These are phyloP conservation scores for Polygonum aviculare DNA, from an alignment of 148 eudicot species.

Conservation along the genomic window DNA sequence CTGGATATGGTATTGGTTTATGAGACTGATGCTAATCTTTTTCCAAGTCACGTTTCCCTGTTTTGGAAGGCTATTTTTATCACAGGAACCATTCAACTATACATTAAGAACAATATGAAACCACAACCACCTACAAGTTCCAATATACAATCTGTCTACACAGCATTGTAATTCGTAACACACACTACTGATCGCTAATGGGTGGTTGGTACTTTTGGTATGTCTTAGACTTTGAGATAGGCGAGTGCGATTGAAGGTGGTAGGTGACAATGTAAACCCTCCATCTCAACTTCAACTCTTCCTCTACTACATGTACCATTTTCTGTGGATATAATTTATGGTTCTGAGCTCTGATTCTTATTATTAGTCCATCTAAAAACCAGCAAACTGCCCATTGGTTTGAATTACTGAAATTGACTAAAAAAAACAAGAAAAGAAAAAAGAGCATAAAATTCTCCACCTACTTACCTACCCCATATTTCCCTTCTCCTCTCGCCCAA, in stretches of 20 bases:
- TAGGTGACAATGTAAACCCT: neutral
- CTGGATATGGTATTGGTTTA: too few relatives aligned
- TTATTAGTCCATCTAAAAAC: neutral
- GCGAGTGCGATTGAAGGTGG: neutral
- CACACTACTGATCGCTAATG: neutral
- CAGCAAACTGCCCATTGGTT: constrained; percentile 6
- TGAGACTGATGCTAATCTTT: too few relatives aligned
- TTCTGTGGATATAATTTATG: neutral
- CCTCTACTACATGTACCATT: neutral
- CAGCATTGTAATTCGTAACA: too few relatives aligned
- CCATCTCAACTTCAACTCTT: neutral
- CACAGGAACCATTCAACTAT: too few relatives aligned
- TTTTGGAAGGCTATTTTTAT: too few relatives aligned
- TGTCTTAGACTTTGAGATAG: neutral
- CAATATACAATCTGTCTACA: too few relatives aligned
- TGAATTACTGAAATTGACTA: neutral
- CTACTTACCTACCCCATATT: neutral
- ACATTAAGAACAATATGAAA: too few relatives aligned
- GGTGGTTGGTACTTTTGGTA: neutral
- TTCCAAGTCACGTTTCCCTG: too few relatives aligned
- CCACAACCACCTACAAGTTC: too few relatives aligned
- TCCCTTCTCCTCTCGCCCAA: neutral
- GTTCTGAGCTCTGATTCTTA: too few relatives aligned
- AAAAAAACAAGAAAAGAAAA: neutral
- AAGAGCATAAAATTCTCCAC: neutral